Conservation (phyloP, 495 filamentous ascomycete species). For the Clavariopsis aquatica region DNA sequence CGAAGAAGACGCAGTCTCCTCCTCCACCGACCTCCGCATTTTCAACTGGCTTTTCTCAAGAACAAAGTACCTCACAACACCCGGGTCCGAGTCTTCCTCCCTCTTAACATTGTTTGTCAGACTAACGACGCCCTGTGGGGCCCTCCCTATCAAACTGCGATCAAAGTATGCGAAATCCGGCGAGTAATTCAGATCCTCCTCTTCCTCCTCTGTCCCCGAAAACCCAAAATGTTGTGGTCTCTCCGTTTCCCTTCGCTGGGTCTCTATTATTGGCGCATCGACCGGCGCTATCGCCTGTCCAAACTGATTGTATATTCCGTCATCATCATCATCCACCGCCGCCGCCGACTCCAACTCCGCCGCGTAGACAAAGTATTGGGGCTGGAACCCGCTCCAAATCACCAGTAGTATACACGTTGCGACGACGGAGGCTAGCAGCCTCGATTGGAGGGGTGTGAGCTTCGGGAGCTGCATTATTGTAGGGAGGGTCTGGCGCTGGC, state of each 20-base stretch:
- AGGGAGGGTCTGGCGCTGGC: conserved; percentile 24
- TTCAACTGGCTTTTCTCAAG: conserved; percentile 30
- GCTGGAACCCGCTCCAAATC: conserved; percentile 58
- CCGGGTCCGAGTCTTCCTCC: conserved; percentile 57
- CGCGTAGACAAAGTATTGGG: conserved; percentile 61
- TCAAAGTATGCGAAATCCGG: conserved; percentile 62
- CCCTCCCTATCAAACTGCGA: conserved; percentile 64
- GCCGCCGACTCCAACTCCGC: conserved; percentile 49
- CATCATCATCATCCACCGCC: no score
- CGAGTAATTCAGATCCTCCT: conserved; percentile 52
- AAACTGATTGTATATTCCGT: conserved; percentile 53
- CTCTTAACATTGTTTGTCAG: conserved; percentile 67
- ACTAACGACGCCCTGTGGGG: conserved; percentile 48
- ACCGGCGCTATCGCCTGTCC: conserved; percentile 10
- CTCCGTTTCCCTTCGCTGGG: not conserved
- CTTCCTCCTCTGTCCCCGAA: conserved; percentile 43
- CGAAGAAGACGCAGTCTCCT: not conserved
- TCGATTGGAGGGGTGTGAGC: conserved; percentile 66
- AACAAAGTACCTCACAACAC: conserved; percentile 59
- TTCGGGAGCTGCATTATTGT: conserved; percentile 59
- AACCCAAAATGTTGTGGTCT: conserved; percentile 11
- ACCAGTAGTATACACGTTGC: conserved; percentile 57
- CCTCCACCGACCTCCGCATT: not conserved
- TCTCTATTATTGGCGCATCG: not conserved
- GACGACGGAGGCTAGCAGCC: conserved; percentile 64